phyloP scores from a whole-genome alignment of 1,284 basidiomycete genomes.

The Pseudozyma hubeiensis region DNA sequence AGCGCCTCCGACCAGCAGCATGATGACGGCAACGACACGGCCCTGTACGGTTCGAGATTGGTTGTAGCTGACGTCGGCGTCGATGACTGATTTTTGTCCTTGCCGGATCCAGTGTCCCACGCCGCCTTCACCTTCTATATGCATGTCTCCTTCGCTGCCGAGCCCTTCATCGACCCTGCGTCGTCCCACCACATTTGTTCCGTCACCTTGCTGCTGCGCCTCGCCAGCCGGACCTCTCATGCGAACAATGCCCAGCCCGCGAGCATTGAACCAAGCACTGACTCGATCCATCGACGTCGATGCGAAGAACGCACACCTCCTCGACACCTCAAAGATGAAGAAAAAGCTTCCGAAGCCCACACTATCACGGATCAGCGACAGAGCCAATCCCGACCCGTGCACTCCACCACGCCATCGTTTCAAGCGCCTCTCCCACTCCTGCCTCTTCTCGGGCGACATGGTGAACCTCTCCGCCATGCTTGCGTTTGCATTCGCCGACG shows the following conservation, averaged over 20 bases:
- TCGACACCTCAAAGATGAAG: slow-evolving; percentile 68
- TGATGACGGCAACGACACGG: slow-evolving; percentile 56
- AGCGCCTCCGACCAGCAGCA: slow-evolving; percentile 62
- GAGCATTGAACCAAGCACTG: slow-evolving; percentile 49
- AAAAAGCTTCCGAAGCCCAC: slow-evolving; percentile 69
- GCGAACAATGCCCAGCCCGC: slow-evolving; percentile 33
- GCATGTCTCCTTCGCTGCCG: slow-evolving; percentile 15
- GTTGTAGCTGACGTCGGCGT: slow-evolving; percentile 61
- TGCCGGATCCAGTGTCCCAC: slow-evolving; percentile 34
- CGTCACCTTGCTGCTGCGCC: neutral
- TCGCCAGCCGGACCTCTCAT: neutral
- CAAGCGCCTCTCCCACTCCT: slow-evolving; percentile 61
- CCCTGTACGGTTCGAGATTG: slow-evolving; percentile 58
- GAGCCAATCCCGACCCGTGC: slow-evolving; percentile 63
- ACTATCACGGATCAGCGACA: slow-evolving; percentile 68
- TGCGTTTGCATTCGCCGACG: slow-evolving; percentile 9
- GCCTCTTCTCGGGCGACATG: slow-evolving; percentile 47
- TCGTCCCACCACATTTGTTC: slow-evolving; percentile 27
- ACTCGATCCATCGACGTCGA: slow-evolving; percentile 64
- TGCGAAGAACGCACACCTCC: slow-evolving; percentile 61
- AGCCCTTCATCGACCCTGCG: slow-evolving; percentile 12
- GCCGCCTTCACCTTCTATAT: slow-evolving; percentile 28
- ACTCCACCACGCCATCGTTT: slow-evolving; percentile 60
- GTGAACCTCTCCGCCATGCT: slow-evolving; percentile 23
- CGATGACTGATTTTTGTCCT: slow-evolving; percentile 19